Percentiles rank a stretch among this genome's conserved stretches.
These are phyloP conservation scores for Isochrysis galbana DNA, from an alignment of 78 protist species.

Conservation along the genomic window DNA sequence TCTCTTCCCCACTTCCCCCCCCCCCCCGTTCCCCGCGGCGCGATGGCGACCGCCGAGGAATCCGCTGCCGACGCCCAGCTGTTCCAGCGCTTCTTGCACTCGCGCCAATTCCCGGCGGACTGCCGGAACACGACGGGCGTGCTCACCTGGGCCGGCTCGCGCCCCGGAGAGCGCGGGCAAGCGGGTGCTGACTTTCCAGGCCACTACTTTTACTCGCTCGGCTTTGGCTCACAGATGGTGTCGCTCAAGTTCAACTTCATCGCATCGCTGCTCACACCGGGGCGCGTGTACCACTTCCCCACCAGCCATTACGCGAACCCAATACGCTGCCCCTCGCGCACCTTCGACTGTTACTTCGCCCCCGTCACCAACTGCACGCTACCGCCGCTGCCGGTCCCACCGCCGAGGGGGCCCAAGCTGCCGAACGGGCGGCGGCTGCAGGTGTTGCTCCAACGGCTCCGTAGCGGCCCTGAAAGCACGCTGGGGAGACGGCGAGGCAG, in stretches of 20 bases:
- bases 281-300: not conserved
- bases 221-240: slow-evolving; percentile 1
- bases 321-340: not conserved
- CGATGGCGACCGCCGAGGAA: too few species aligned
- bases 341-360: not conserved
- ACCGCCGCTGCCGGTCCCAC: too few species aligned
- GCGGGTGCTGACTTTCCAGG: not conserved
- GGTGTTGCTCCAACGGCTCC: not conserved
- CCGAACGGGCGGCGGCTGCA: too few species aligned
- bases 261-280: not conserved
- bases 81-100: not conserved
- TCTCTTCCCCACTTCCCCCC: too few species aligned
- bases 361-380: not conserved
- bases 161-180: not conserved
- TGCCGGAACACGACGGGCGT: not conserved
- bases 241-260: not conserved
- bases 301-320: not conserved
- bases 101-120: not conserved
- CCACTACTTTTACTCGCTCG: not conserved
- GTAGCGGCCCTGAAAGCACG: not conserved
- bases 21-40: too few species aligned
- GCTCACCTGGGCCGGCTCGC: not conserved
- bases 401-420: too few species aligned
- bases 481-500: too few species aligned
- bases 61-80: not conserved